phyloP scores from a whole-genome alignment of 257 asterid species.

The Penstemon barbatus region DNA sequence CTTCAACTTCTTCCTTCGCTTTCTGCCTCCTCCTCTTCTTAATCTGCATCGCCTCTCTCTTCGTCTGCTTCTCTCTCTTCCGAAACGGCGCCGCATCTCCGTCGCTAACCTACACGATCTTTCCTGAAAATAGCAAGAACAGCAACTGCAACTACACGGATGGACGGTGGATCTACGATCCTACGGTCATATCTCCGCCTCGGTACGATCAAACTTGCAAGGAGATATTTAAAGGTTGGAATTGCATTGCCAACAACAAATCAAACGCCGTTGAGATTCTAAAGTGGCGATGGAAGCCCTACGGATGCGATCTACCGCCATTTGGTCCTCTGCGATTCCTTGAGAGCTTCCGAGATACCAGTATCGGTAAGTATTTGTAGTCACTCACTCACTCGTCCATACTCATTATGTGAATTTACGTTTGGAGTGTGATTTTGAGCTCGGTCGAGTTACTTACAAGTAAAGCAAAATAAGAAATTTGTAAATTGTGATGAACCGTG shows the following conservation, averaged over 20 bases:
- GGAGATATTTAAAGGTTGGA: constrained; percentile 98
- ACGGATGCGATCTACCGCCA: constrained; percentile 68
- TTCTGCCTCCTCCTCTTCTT: constrained; percentile 51
- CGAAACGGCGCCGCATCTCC: constrained; percentile 36
- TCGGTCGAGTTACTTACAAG: not conserved
- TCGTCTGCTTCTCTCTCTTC: constrained; percentile 62
- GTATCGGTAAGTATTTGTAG: constrained; percentile 50
- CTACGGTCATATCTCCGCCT: constrained; percentile 51
- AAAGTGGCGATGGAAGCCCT: constrained; percentile 94
- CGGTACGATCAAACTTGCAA: constrained; percentile 83
- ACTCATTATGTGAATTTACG: not conserved
- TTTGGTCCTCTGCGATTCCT: constrained; percentile 74
- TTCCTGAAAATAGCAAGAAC: constrained; percentile 19
- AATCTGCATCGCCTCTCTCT: constrained; percentile 53
- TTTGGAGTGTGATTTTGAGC: not conserved
- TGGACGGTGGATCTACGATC: constrained; percentile 81
- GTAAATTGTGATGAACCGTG: too few species aligned
- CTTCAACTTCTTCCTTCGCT: constrained; percentile 35
- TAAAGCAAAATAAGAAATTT: not conserved
- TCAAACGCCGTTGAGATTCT: constrained; percentile 71
- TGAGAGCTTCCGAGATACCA: constrained; percentile 58
- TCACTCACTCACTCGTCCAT: not conserved
- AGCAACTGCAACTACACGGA: constrained; percentile 57
- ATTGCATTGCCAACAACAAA: constrained; percentile 74
- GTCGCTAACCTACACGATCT: constrained; percentile 28